Conservation (phyloP, 2,329 filamentous ascomycete species). For the Microsporum canis region DNA sequence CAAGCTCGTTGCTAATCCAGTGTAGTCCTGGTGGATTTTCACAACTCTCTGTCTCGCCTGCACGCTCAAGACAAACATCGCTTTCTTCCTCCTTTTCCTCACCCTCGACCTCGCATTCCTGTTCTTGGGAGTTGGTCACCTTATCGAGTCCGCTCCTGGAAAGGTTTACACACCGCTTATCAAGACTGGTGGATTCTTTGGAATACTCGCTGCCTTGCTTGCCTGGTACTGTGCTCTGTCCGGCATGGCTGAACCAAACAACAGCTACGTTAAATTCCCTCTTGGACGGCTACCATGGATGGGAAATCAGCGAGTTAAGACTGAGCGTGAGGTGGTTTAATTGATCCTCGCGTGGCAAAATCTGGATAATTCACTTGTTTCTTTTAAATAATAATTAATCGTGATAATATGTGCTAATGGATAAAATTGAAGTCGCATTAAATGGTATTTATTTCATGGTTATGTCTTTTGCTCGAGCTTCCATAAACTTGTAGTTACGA, state of each 20-base stretch:
- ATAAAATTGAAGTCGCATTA: not conserved
- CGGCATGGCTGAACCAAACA: conserved; percentile 58
- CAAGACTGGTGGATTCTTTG: conserved; percentile 66
- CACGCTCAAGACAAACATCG: conserved; percentile 65
- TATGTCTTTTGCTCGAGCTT: not conserved
- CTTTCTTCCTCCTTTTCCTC: conserved; percentile 69
- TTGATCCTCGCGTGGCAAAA: not conserved
- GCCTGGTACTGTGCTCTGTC: conserved; percentile 83
- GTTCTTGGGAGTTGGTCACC: conserved; percentile 55
- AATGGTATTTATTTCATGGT: not conserved
- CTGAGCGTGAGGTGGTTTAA: conserved; percentile 30
- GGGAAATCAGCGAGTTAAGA: conserved; percentile 49
- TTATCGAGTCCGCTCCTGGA: conserved; percentile 40
- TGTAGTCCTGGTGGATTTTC: conserved; percentile 69
- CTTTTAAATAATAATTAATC: not conserved
- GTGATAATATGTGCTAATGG: not conserved
- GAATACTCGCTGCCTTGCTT: conserved; percentile 66
- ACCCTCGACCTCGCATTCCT: conserved; percentile 66
- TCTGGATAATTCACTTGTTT: not conserved
- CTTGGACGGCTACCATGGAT: conserved; percentile 95
- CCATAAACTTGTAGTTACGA: not conserved
- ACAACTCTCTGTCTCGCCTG: conserved; percentile 61
- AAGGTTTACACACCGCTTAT: conserved; percentile 41
- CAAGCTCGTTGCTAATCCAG: not conserved
- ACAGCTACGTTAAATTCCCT: conserved; percentile 84